These are phyloP conservation scores for Aspergillus aculeatinus DNA, from an alignment of 2,329 filamentous ascomycete genomes.

Conservation along the genomic window DNA sequence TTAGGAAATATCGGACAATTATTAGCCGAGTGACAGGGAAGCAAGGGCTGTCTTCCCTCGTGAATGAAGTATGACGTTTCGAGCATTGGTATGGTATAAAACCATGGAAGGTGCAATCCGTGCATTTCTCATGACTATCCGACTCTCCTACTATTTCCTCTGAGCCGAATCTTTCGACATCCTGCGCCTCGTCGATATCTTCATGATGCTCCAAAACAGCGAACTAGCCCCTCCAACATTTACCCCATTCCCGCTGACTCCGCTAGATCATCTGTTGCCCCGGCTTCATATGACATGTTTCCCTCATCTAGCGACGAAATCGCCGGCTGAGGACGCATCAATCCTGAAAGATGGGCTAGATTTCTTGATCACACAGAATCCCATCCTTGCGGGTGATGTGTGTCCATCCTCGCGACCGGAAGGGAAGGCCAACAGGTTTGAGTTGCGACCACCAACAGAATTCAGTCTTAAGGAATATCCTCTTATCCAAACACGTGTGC, in stretches of 20 bases:
- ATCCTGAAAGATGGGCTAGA: neutral
- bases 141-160: too few relatives aligned
- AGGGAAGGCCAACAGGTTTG: neutral
- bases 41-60: neutral
- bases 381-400: neutral
- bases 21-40: neutral
- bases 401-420: neutral
- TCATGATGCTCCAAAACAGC: neutral
- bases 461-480: neutral
- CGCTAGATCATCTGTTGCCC: neutral
- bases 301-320: neutral
- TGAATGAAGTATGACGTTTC: neutral
- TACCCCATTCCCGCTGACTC: neutral
- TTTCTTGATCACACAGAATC: neutral
- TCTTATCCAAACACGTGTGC: neutral
- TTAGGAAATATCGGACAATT: neutral
- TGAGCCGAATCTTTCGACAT: neutral
- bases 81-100: neutral
- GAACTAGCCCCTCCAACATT: neutral
- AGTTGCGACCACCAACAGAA: neutral
- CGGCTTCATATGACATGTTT: neutral
- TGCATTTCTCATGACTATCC: neutral
- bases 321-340: neutral
- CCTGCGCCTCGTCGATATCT: neutral
- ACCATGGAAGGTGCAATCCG: neutral